Base-by-base conservation (phyloP, 306 rosid species). In the Boehmeria nivea region DNA sequence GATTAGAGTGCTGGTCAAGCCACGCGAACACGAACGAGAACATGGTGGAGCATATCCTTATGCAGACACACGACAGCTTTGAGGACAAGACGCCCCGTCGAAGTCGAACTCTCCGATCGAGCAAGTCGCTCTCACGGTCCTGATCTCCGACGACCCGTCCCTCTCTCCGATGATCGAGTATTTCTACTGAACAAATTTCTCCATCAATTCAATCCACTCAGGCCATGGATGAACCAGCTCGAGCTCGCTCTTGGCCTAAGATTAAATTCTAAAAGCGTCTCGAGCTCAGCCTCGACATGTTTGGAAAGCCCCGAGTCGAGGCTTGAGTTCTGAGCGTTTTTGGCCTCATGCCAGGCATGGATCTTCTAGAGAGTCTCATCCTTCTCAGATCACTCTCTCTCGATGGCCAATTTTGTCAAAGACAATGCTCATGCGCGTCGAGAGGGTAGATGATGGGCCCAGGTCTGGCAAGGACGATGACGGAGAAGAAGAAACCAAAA, bases 151-250 rank as follows among this genome's bases (percentile, higher is more conserved):
- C n/a, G n/a, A n/a, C n/a, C n/a, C n/a, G n/a, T n/a, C n/a, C 95
- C 37, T 15, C 72, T 61, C 99, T 82, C 70, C 67, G 52, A 13
- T 84, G 96, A 57, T 87, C 99, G 24, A 87, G 78, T 91, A 91
- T 44, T 87, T 84, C 77, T 87, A 95, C 72, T 75, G 79, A 62
- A 91, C 96, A 72, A 91, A 66, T 63, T 82, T 87, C 78, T 87
- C 93, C 87, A 91, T 82, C 70, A 91, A 57, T 25, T 87, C 96
- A 16, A 91, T 75, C 99, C 99, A 91, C 78, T 91, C 95, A 43
- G 96, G 93, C 99, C 99, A 91, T 1, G 96, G 96, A 37, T 91
- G 99, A 57, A 82, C 84, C 70, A 91, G 37, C 71, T 87, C 96
- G 68, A 81, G 81, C 63, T 57, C 81, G 10, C 28, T 61, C 59